Conservation (phyloP, 441 rosid genomes). For the Pelargonium citronellum region DNA sequence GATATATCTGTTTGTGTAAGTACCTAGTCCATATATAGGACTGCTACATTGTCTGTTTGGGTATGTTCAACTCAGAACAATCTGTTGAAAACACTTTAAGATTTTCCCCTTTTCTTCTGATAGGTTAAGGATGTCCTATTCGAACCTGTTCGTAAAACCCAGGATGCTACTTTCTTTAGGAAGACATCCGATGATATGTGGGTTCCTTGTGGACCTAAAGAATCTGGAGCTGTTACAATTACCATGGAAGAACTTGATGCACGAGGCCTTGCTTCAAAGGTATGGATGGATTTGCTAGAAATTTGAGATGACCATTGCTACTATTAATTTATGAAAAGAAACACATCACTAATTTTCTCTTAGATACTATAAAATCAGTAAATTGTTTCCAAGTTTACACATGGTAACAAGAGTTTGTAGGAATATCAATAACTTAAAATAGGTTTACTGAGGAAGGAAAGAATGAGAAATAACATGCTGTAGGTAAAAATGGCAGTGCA, state of each 20-base stretch:
- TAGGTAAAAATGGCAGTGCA: too few species aligned
- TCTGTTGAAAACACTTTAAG: background rate
- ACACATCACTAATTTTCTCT: background rate
- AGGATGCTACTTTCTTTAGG: conserved; percentile 1
- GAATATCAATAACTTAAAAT: too few species aligned
- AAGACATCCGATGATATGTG: conserved; percentile 3
- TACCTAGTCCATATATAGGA: background rate
- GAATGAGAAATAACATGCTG: too few species aligned
- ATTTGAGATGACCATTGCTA: background rate
- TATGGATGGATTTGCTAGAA: background rate
- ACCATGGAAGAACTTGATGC: background rate
- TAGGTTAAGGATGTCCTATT: conserved; percentile 2
- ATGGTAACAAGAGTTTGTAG: too few species aligned
- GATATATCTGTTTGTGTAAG: conserved; percentile 5
- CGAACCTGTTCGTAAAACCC: conserved; percentile 1
- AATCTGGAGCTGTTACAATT: background rate
- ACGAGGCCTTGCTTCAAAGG: conserved; percentile 1
- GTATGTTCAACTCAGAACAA: background rate
- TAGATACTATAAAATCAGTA: background rate
- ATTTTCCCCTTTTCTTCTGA: background rate
- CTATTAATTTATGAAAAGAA: background rate
- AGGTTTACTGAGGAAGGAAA: too few species aligned
- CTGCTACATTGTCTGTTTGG: background rate
- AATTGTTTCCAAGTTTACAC: background rate
- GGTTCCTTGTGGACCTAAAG: conserved; percentile 4